A percentile compares a stretch with the other conserved stretches of the same genome.
Conservation (phyloP, 1,284 basidiomycete genomes). For the Cerrena zonata region DNA sequence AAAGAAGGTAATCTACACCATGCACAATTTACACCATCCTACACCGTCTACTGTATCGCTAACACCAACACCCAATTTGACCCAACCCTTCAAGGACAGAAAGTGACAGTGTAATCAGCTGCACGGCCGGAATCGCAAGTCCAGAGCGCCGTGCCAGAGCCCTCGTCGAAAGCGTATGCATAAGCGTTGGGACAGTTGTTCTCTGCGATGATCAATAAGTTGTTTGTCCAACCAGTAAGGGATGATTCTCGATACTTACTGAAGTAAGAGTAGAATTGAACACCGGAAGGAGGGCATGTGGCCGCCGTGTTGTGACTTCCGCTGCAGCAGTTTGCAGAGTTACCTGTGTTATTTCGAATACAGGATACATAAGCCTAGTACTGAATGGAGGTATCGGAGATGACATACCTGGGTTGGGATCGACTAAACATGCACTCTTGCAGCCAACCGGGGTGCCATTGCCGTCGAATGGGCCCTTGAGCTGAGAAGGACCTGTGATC, state of each 20-base stretch:
- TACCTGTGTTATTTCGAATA: conserved; percentile 15
- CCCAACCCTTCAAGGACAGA: no score
- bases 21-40: no score
- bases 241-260: conserved; percentile 27
- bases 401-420: conserved; percentile 28
- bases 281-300: conserved; percentile 40
- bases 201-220: conserved; percentile 28
- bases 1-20: no score
- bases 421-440: conserved; percentile 36
- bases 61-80: no score
- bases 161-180: conserved; percentile 48
- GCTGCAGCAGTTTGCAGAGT: conserved; percentile 41
- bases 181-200: conserved; percentile 41
- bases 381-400: conserved; percentile 8
- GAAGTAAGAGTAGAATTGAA: conserved; percentile 42
- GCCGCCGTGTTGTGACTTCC: conserved; percentile 35
- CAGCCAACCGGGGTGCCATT: conserved; percentile 38
- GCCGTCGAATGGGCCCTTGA: conserved; percentile 33
- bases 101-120: conserved; percentile 45
- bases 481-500: conserved; percentile 28
- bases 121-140: conserved; percentile 32
- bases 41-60: no score
- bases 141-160: conserved; percentile 41
- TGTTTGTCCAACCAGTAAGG: not conserved
- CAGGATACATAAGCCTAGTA: not conserved